A percentile compares a stretch with the other conserved stretches of the same genome.
Evolutionary conservation across 1,284 basidiomycete genomes (phyloP).

Genomic region (Ganoderma multipileum): DNA sequence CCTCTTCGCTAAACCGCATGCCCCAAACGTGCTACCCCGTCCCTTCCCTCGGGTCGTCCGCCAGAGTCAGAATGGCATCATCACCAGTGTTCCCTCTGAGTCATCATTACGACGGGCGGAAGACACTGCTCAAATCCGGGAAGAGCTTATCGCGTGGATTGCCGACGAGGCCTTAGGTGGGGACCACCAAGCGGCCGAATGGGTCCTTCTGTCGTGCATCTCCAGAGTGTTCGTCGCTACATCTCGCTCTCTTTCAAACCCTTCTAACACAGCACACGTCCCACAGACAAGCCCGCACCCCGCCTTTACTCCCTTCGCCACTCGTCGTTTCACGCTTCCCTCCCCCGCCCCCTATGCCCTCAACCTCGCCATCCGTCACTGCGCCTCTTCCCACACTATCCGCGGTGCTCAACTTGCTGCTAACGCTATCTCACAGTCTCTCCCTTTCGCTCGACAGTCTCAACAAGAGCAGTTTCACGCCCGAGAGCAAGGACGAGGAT

Average conservation of each 20-base stretch:
- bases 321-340: conserved; percentile 72
- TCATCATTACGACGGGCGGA: background rate
- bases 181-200: conserved; percentile 78
- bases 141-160: conserved; percentile 73
- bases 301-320: conserved; percentile 72
- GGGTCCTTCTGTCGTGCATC: conserved; percentile 72
- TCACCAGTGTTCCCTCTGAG: conserved; percentile 7
- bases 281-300: conserved; percentile 69
- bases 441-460: conserved; percentile 64
- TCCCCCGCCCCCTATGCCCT: conserved; percentile 42
- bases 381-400: conserved; percentile 49
- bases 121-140: conserved; percentile 41
- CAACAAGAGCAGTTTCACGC: conserved; percentile 66
- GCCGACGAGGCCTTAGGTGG: conserved; percentile 71
- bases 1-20: conserved; percentile 49
- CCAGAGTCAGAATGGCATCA: background rate
- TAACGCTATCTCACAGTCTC: conserved; percentile 57
- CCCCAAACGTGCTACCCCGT: conserved; percentile 45
- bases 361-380: conserved; percentile 20
- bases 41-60: conserved; percentile 38
- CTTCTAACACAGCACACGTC: conserved; percentile 2
- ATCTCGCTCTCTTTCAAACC: background rate
- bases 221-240: conserved; percentile 65
- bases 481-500: conserved; percentile 77
- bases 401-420: conserved; percentile 60